Percentiles rank a stretch among this genome's conserved stretches.
Evolutionary conservation across 2,329 filamentous ascomycete species (phyloP).

Genomic region (Trichoderma atrobrunneum): DNA sequence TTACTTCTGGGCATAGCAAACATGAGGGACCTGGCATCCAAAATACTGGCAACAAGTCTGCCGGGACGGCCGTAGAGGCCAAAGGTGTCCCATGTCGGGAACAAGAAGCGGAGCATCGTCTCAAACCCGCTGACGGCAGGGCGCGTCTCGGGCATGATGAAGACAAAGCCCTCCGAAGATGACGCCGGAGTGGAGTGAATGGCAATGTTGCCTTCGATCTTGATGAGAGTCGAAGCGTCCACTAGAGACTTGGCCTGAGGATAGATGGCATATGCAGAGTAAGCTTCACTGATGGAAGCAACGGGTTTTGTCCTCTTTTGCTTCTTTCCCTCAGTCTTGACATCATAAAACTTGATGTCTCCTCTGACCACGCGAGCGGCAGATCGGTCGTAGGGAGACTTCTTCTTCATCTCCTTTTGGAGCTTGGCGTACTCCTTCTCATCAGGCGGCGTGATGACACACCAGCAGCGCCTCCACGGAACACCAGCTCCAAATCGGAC

Average conservation of each 20-base stretch:
- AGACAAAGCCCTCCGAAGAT: slow-evolving; percentile 88
- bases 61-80: slow-evolving; percentile 85
- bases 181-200: slow-evolving; percentile 78
- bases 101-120: slow-evolving; percentile 88
- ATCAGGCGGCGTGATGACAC: slow-evolving; percentile 85
- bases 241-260: slow-evolving; percentile 92
- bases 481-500: slow-evolving; percentile 95
- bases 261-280: slow-evolving; percentile 92
- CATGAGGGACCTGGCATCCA: slow-evolving; percentile 89
- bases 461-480: slow-evolving; percentile 96
- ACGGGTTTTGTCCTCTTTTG: slow-evolving; percentile 90
- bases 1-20: slow-evolving; percentile 92
- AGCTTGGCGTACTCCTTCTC: slow-evolving; percentile 86
- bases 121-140: slow-evolving; percentile 93
- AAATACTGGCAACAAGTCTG: slow-evolving; percentile 79
- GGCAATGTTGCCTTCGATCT: slow-evolving; percentile 86
- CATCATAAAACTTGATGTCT: slow-evolving; percentile 92
- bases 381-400: slow-evolving; percentile 76
- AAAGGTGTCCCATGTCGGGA: slow-evolving; percentile 93
- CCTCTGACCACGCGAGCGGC: slow-evolving; percentile 70
- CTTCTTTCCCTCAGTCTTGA: slow-evolving; percentile 69
- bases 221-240: slow-evolving; percentile 89
- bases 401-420: slow-evolving; percentile 79
- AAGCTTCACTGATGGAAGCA: slow-evolving; percentile 86
- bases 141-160: slow-evolving; percentile 93